Base-by-base conservation (phyloP, 768 basidiomycete genomes). In the Astraeus odoratus region DNA sequence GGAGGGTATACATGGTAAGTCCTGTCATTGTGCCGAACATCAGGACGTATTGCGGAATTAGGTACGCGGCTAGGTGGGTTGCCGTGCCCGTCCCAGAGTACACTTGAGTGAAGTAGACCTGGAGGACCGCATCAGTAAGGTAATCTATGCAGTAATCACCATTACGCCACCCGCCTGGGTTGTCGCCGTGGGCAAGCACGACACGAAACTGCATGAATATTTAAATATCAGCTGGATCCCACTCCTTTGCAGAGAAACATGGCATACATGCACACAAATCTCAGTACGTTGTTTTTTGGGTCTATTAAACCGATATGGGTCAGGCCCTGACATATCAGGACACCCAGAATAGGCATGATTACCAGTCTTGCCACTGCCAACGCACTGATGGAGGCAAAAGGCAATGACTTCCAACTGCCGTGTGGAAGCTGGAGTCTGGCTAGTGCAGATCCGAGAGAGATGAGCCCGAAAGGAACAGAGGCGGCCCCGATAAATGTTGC, bases 191-290 rank as follows among this genome's bases (percentile, higher is more conserved):
- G 30, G 30, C 10, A 31, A n/a, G 30, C 30, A 31, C n/a, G 30
- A 31, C 30, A 31, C 10, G 30, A 31, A 31, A 31, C 30, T 31
- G 30, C 12, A 31, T n/a, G 10, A n/a, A n/a, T n/a, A n/a, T n/a
- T n/a, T 12, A 31, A 13, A 5, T 31, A 31, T 31, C 10, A 31
- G 30, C 4, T 31, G 12, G n/a, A n/a, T 10, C n/a, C 3, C 5
- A 13, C 12, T 5, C 30, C 12, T 24, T 5, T n/a, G n/a, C 27
- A 6, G 7, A 31, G n/a, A 12, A 31, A 31, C 12, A 49, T 25
- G 3, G 65, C 81, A 57, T 46, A 83, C 82, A 85, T 79, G 75
- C 79, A 80, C 10, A 84, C 75, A 43, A 85, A 82, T 49, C 72
- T 69, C 16, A 86, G 56, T 0, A 85, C 78, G 26, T 76, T 76